phyloP scores from a whole-genome alignment of 805 yeast genomes.

The Jamesozyma spencerorum region DNA sequence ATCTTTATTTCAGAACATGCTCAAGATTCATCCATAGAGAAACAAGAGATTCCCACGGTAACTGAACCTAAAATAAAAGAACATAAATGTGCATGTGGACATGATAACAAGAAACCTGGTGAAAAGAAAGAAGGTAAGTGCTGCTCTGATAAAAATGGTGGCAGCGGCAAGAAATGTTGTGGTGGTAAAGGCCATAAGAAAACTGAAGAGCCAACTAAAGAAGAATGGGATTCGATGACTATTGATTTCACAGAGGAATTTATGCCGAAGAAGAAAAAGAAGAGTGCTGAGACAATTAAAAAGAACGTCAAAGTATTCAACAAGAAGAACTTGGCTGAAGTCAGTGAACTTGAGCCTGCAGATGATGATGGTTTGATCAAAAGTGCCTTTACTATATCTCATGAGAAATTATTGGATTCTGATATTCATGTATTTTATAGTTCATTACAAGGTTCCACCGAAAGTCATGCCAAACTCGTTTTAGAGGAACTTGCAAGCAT shows the following conservation, averaged over 20 bases:
- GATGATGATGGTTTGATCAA: slow-evolving; percentile 24
- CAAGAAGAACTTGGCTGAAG: slow-evolving; percentile 6
- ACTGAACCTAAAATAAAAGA: not conserved
- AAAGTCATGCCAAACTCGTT: slow-evolving; percentile 53
- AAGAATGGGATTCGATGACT: slow-evolving; percentile 8
- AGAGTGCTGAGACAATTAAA: slow-evolving; percentile 1
- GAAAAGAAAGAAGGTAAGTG: not conserved
- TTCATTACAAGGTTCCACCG: slow-evolving; percentile 76
- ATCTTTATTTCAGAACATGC: slow-evolving; percentile 15
- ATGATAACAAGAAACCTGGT: slow-evolving; percentile 1
- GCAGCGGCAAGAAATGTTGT: slow-evolving; percentile 18
- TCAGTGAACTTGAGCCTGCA: slow-evolving; percentile 7
- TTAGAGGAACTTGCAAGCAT: slow-evolving; percentile 29
- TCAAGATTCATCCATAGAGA: not conserved
- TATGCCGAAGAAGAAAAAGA: slow-evolving; percentile 1
- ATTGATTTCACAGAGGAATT: slow-evolving; percentile 36
- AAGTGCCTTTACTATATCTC: slow-evolving; percentile 33
- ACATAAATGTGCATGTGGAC: slow-evolving; percentile 4
- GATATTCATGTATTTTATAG: slow-evolving; percentile 68
- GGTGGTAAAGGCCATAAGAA: slow-evolving; percentile 24
- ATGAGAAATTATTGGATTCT: slow-evolving; percentile 39
- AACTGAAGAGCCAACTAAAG: slow-evolving; percentile 12
- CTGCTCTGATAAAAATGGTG: slow-evolving; percentile 13
- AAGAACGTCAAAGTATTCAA: slow-evolving; percentile 2
- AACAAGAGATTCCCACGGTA: not conserved